These are phyloP conservation scores for Fusarium irregulare DNA, from an alignment of 2,329 filamentous ascomycete genomes.

Conservation along the genomic window DNA sequence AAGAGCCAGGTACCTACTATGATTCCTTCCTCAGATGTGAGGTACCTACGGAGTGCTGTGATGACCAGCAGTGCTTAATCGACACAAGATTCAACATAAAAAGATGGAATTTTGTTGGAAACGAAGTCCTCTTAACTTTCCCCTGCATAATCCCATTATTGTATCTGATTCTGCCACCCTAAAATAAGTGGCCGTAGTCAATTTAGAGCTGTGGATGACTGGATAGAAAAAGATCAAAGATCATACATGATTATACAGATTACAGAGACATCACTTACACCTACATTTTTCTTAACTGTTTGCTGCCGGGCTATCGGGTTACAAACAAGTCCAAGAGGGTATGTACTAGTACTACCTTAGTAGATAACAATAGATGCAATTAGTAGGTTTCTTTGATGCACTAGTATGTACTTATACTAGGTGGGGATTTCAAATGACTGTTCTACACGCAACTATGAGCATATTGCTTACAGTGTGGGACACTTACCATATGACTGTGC, in stretches of 20 bases:
- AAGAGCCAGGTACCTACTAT: background rate
- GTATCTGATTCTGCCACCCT: background rate
- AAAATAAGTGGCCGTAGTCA: background rate
- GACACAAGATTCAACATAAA: background rate
- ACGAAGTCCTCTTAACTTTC: background rate
- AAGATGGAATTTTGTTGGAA: background rate
- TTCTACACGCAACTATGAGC: constrained; percentile 3
- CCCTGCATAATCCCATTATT: background rate
- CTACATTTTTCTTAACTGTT: background rate
- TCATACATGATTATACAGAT: background rate
- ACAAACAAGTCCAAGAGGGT: background rate
- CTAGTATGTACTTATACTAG: background rate
- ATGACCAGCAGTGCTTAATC: background rate
- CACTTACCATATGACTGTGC: constrained; percentile 4
- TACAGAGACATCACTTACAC: background rate
- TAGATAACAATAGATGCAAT: background rate
- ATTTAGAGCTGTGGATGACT: background rate
- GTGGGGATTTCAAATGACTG: constrained; percentile 10
- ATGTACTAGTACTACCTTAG: background rate
- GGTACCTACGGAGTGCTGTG: background rate
- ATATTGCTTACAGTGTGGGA: background rate
- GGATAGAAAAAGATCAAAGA: background rate
- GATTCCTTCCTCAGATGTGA: too few relatives aligned
- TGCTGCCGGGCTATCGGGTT: background rate
- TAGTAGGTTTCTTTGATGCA: background rate